Evolutionary conservation across 805 yeast genomes (phyloP), one percentile per base, ranked within the genome.

Genomic region (Saccharomycopsis fermentans): DNA sequence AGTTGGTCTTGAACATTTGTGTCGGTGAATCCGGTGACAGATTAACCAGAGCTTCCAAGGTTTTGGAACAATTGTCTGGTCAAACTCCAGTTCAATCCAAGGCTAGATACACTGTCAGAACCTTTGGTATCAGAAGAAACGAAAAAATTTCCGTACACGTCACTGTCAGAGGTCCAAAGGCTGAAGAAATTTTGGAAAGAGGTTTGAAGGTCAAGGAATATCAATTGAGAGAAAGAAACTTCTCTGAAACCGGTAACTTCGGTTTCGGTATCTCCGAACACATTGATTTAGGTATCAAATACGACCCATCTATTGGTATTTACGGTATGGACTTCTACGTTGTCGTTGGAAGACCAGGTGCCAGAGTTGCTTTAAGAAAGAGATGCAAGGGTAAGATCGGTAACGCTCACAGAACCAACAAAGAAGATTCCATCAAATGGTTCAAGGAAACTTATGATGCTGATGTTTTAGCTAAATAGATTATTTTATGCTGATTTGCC

Each of bases 21-120:
- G 99, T 94, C 79, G 99, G 99, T 83, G 99, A 94, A 83, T 91
- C 97, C 80, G 99, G 99, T 85, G 99, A 94, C 81, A 88, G 98
- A 87, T 90, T 94, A 79, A 94, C 99, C 83, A 92, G 99, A 88
- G 99, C 99, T 72, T 94, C 99, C 76, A 94, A 94, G 86, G 99
- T 94, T 74, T 85, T 94, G 76, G 99, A 94, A 83, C 99, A 94
- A 84, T 87, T 94, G 73, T 92, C 98, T 71, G 99, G 99, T 91
- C 99, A 94, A 83, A 94, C 99, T 73, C 99, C 99, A 78, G 99
- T 94, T 72, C 97, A 89, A 80, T 91, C 98, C 72, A 94, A 94
- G 87, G 99, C 99, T 73, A 89, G 99, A 84, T 94, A 94, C 90
- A 94, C 99, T 69, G 97, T 94, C 74, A 90, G 99, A 87, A 88